Base-by-base conservation (phyloP, 1,284 basidiomycete species). In the Lentinula novae-zelandiae region DNA sequence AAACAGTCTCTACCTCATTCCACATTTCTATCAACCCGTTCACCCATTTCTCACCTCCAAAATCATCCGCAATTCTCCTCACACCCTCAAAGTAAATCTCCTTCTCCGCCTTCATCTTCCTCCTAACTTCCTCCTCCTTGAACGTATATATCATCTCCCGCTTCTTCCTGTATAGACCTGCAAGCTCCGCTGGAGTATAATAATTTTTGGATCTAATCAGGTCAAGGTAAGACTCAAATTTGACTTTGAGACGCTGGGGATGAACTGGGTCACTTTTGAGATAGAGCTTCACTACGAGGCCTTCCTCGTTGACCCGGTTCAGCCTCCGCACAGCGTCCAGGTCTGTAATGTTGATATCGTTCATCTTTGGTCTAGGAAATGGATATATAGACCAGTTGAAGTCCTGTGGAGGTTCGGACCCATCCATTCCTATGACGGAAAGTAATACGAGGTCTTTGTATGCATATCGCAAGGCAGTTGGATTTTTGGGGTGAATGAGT, bases 221-320 rank as follows among this genome's bases (percentile, higher is more conserved):
- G 4, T n/a, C 57, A 10, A 64, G 60, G 42, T 60, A 64, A 22
- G 53, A 50, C 17, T 64, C 61, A 48, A 64, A 64, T 39, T 64
- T 64, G 22, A 64, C 60, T 44, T 64, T 64, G 27, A 64, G 46
- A 17, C 63, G 57, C 44, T 62, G 57, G 7, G 63, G 63, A 33
- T 58, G 52, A 10, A 48, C 13, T 27, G 54, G 36, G 33, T 44
- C 33, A 9, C 17, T 22, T 22, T 39, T 34, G 22, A 33, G 46
- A 12, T 57, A 64, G 48, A 59, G 53, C 49, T 64, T 64, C 12
- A 64, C 60, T 6, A 64, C 58, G 59, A 62, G 60, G 8, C 63
- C 63, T 57, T 64, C 63, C 31, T 64, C 63, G 27, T 64, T 64
- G 15, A 38, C 49, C 22, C 53, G 20, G 49, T 62, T 62, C 48